Evolutionary conservation across 306 rosid genomes (phyloP).

Genomic region (Psophocarpus tetragonolobus): DNA sequence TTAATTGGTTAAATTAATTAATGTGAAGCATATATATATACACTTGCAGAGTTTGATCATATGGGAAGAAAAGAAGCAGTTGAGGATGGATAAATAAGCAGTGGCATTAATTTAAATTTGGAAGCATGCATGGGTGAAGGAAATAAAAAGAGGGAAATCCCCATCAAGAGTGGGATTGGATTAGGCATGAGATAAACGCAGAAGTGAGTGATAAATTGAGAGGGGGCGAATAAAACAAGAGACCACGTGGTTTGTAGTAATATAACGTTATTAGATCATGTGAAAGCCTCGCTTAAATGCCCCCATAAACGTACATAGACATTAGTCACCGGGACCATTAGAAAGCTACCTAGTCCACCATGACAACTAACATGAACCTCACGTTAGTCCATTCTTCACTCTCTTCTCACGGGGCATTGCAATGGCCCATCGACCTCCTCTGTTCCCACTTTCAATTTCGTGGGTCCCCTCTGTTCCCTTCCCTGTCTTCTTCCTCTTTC

Average conservation of each 20-base stretch:
- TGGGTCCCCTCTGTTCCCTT: slow-evolving; percentile 45
- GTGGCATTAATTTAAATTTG: neutral
- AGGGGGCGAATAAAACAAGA: slow-evolving; percentile 36
- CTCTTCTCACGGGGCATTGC: slow-evolving; percentile 55
- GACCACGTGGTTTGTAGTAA: slow-evolving; percentile 83
- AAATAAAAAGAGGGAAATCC: neutral
- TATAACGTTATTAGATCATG: slow-evolving; percentile 64
- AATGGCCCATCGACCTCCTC: slow-evolving; percentile 50
- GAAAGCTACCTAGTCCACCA: slow-evolving; percentile 36
- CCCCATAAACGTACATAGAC: slow-evolving; percentile 49
- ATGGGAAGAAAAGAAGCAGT: too few relatives aligned
- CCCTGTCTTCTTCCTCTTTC: slow-evolving; percentile 27
- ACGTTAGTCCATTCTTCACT: slow-evolving; percentile 63
- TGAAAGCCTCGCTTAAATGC: slow-evolving; percentile 75
- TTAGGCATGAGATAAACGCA: slow-evolving; percentile 18
- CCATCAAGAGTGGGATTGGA: neutral
- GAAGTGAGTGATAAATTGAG: slow-evolving; percentile 25
- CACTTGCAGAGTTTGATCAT: too few relatives aligned
- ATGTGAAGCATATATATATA: neutral
- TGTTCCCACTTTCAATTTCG: slow-evolving; percentile 53
- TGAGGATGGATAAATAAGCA: neutral
- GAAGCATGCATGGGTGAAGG: neutral
- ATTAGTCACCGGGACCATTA: slow-evolving; percentile 51
- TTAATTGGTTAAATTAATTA: neutral
- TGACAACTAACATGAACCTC: slow-evolving; percentile 87